phyloP scores from a whole-genome alignment of 192 early-diverging fungal genomes.

The Podila epicladia region DNA sequence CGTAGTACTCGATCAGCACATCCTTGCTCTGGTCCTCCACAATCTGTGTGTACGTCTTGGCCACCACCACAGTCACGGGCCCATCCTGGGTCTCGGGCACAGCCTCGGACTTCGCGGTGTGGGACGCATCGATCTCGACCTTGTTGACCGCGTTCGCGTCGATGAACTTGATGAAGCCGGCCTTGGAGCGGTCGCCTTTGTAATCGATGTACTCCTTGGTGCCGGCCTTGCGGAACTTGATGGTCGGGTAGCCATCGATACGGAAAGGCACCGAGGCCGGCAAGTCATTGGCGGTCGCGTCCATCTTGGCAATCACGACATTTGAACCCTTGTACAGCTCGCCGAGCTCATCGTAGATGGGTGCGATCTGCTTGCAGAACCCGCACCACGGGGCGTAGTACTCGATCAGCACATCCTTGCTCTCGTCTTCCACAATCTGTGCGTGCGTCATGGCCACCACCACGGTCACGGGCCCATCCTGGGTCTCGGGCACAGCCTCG shows the following conservation, averaged over 20 bases:
- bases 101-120: slow-evolving; percentile 66
- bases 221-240: slow-evolving; percentile 85
- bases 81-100: slow-evolving; percentile 82
- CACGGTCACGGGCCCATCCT: slow-evolving; percentile 85
- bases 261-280: slow-evolving; percentile 69
- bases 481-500: slow-evolving; percentile 76
- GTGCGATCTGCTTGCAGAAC: slow-evolving; percentile 60
- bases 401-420: slow-evolving; percentile 71
- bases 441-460: slow-evolving; percentile 87
- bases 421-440: slow-evolving; percentile 74
- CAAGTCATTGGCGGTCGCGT: slow-evolving; percentile 90
- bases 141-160: slow-evolving; percentile 70
- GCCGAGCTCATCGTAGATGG: slow-evolving; percentile 86
- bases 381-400: slow-evolving; percentile 63
- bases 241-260: slow-evolving; percentile 90
- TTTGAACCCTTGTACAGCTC: slow-evolving; percentile 45
- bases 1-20: slow-evolving; percentile 75
- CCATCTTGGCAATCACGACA: slow-evolving; percentile 87
- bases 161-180: slow-evolving; percentile 78
- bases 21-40: slow-evolving; percentile 75
- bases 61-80: slow-evolving; percentile 87
- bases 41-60: slow-evolving; percentile 80
- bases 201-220: slow-evolving; percentile 81
- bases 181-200: slow-evolving; percentile 80
- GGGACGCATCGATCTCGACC: slow-evolving; percentile 72